Base-by-base conservation (phyloP, 352 stramenopile species). In the Phytopythium cucurbitacearum region DNA sequence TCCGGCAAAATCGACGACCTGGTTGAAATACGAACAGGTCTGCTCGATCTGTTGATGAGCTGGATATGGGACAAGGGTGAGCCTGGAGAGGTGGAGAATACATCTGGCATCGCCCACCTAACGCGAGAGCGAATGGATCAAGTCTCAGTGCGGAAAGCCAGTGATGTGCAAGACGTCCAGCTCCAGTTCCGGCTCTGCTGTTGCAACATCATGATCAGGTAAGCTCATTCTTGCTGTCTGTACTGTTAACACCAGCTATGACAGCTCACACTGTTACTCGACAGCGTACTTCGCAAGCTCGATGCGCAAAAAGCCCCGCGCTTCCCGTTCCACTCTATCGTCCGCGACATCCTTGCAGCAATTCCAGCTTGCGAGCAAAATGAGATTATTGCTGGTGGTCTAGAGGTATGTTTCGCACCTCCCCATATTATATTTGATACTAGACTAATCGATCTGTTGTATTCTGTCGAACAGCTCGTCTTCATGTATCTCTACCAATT, bases 151-250 rank as follows among this genome's bases (percentile, higher is more conserved):
- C 15, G 15, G n/a, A 12, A 5, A 10, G 40, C 1, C 10, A 42
- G 53, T n/a, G 40, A 40, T 13, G 37, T 82, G 5, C 57, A 64
- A 5, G 21, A 56, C 12, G 37, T 82, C 4, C 57, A 64, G 7
- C 50, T 69, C 7, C 80, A 88, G 60, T 56, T 83, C 34, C 71
- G 72, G 15, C 65, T 91, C 44, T 87, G 76, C n/a, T 73, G 64
- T 40, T 88, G 76, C 62, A 88, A 88, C 47, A 53, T 85, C 32
- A 40, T 91, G 15, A 47, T 89, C 34, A 87, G 78, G 80, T 89
- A 57, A 34, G 54, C 16, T 36, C 8, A 37, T 33, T 51, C 13
- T 3, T 57, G n/a, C 37, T 49, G 0, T 45, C 34, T 32, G 8
- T 41, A 21, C 16, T 2, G 13, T 39, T 0, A n/a, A 34, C 10